phyloP scores from a whole-genome alignment of 495 filamentous ascomycete species.

The Physcia stellaris region DNA sequence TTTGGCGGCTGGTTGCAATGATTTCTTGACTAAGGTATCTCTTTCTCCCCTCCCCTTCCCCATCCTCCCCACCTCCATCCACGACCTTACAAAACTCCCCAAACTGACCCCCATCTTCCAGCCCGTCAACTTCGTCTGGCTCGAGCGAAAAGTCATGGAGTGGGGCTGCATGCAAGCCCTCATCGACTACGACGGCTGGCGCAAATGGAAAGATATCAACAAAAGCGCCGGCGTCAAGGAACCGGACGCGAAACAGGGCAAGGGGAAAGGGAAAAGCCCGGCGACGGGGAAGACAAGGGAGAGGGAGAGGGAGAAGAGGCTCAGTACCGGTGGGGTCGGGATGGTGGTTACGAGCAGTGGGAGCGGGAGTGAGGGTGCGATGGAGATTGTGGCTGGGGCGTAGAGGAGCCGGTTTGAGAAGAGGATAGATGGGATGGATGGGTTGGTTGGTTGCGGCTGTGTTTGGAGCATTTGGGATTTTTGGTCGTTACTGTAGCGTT shows the following conservation, averaged over 20 bases:
- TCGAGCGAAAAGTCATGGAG: constrained; percentile 94
- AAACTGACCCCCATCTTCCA: constrained; percentile 22
- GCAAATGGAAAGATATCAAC: constrained; percentile 79
- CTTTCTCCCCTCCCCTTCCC: neutral
- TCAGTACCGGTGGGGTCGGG: neutral
- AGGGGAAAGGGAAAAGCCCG: neutral
- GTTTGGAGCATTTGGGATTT: no score
- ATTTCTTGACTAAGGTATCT: constrained; percentile 93
- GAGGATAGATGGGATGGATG: no score
- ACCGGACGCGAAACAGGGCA: neutral
- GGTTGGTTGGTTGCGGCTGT: no score
- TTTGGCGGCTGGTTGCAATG: constrained; percentile 90
- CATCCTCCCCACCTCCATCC: neutral
- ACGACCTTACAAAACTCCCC: neutral
- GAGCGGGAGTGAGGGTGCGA: neutral
- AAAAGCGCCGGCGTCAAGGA: neutral
- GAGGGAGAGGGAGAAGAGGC: constrained; percentile 1
- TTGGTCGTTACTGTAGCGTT: no score
- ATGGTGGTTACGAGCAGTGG: neutral
- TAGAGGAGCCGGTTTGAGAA: no score
- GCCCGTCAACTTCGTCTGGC: constrained; percentile 96
- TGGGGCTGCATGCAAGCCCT: constrained; percentile 97
- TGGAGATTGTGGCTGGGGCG: no score
- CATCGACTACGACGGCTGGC: constrained; percentile 97
- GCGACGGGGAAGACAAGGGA: neutral